Evolutionary conservation across 176 grass and related monocot genomes (phyloP).

Genomic region (Paspalum vaginatum): DNA sequence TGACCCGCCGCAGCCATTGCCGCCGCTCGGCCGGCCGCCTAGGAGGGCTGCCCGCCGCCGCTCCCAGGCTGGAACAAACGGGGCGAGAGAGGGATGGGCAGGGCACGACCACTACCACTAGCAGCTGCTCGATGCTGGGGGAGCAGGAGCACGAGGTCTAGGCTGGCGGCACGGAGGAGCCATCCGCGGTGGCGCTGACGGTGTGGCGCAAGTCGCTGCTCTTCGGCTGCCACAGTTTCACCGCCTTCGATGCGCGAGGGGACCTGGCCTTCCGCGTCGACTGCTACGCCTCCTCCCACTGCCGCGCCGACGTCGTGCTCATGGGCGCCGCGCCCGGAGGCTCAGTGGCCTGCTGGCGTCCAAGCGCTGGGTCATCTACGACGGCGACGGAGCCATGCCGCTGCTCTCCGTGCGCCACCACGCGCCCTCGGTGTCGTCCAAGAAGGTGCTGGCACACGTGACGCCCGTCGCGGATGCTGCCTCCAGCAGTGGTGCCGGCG

Average conservation of each 20-base stretch:
- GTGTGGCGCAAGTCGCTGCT: slow-evolving; percentile 89
- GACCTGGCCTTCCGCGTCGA: slow-evolving; percentile 80
- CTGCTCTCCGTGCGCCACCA: slow-evolving; percentile 60
- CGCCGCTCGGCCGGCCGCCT: too few relatives aligned
- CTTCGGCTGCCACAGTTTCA: slow-evolving; percentile 75
- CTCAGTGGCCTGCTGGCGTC: background rate
- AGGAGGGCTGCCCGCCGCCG: too few relatives aligned
- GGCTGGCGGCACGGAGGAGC: too few relatives aligned
- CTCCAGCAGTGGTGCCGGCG: too few relatives aligned
- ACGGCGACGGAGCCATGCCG: slow-evolving; percentile 52
- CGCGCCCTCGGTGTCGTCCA: slow-evolving; percentile 38
- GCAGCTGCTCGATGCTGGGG: too few relatives aligned
- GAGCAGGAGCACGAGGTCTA: too few relatives aligned
- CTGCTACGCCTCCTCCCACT: slow-evolving; percentile 51
- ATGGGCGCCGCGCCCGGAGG: slow-evolving; percentile 47
- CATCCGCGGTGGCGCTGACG: slow-evolving; percentile 39
- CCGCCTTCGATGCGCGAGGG: slow-evolving; percentile 67
- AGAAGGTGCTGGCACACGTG: slow-evolving; percentile 38
- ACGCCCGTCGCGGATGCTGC: slow-evolving; percentile 23
- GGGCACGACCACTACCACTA: too few relatives aligned
- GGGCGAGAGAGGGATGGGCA: too few relatives aligned
- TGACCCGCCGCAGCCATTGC: too few relatives aligned
- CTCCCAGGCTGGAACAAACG: too few relatives aligned
- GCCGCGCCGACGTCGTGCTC: slow-evolving; percentile 57
- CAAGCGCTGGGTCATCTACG: slow-evolving; percentile 66